These are phyloP conservation scores for Pyrenopolyporus hunteri DNA, from an alignment of 495 filamentous ascomycete genomes.

Conservation along the genomic window DNA sequence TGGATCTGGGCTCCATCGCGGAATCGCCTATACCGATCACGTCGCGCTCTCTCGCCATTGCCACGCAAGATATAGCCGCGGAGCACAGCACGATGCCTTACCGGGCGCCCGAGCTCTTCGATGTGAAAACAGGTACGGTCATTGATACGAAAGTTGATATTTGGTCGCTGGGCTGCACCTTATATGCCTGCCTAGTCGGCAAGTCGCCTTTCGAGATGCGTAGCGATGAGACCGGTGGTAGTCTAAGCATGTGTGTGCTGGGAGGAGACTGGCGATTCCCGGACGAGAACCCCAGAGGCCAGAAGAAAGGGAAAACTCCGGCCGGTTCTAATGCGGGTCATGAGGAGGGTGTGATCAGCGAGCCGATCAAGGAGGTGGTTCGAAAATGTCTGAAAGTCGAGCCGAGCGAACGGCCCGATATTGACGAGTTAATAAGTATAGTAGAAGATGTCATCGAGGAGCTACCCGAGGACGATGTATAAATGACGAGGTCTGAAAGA, in stretches of 20 bases:
- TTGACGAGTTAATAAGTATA: conserved; percentile 83
- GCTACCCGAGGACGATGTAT: conserved; percentile 72
- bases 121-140: conserved; percentile 90
- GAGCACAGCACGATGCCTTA: conserved; percentile 99
- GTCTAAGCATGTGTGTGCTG: conserved; percentile 86
- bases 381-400: conserved; percentile 91
- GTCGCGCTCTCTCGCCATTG: conserved; percentile 85
- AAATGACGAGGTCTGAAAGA: not conserved
- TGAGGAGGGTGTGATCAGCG: conserved; percentile 62
- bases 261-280: conserved; percentile 95
- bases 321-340: conserved; percentile 35
- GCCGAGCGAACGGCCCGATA: conserved; percentile 86
- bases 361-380: conserved; percentile 82
- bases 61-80: conserved; percentile 90
- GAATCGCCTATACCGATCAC: conserved; percentile 92
- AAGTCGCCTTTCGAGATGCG: conserved; percentile 97
- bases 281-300: conserved; percentile 68
- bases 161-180: conserved; percentile 94
- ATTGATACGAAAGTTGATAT: conserved; percentile 98
- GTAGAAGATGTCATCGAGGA: conserved; percentile 76
- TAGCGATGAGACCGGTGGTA: conserved; percentile 93
- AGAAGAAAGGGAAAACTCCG: conserved; percentile 62
- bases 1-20: conserved; percentile 94
- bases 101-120: conserved; percentile 95
- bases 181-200: conserved; percentile 94